Conservation (phyloP, 2,329 filamentous ascomycete species). For the Arthrinium phaeospermum region DNA sequence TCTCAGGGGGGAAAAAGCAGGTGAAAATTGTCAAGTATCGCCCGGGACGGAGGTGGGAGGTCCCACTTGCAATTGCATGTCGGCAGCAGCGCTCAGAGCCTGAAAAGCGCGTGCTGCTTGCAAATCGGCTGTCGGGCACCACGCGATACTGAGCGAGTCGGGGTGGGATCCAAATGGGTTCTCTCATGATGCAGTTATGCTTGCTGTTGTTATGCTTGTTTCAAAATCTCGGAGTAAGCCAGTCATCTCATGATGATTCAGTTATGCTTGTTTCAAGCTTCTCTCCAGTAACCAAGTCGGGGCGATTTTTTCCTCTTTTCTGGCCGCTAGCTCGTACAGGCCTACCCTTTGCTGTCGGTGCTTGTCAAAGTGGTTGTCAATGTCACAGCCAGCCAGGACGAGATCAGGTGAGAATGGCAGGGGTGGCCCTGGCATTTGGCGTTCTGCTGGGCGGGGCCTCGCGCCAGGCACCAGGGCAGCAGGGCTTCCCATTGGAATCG, state of each 20-base stretch:
- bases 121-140: background rate
- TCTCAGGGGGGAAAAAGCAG: background rate
- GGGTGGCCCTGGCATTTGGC: background rate
- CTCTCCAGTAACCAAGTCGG: background rate
- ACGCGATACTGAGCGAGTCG: background rate
- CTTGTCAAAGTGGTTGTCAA: background rate
- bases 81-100: background rate
- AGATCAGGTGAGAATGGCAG: background rate
- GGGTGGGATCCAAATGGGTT: background rate
- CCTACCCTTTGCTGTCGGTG: background rate
- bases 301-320: too few relatives aligned
- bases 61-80: background rate
- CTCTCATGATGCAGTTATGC: constrained; percentile 11
- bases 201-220: constrained; percentile 13
- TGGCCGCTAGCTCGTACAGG: background rate
- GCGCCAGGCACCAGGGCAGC: background rate
- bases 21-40: background rate
- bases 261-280: constrained; percentile 15
- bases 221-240: constrained; percentile 4
- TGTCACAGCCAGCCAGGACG: background rate
- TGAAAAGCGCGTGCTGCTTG: background rate
- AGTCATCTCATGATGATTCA: constrained; percentile 3
- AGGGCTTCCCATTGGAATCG: background rate
- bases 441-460: too few relatives aligned
- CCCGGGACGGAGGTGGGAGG: background rate